Percentiles rank a stretch among this genome's conserved stretches.
phyloP scores from a whole-genome alignment of 2,329 filamentous ascomycete genomes.

The Phialophora expanda region DNA sequence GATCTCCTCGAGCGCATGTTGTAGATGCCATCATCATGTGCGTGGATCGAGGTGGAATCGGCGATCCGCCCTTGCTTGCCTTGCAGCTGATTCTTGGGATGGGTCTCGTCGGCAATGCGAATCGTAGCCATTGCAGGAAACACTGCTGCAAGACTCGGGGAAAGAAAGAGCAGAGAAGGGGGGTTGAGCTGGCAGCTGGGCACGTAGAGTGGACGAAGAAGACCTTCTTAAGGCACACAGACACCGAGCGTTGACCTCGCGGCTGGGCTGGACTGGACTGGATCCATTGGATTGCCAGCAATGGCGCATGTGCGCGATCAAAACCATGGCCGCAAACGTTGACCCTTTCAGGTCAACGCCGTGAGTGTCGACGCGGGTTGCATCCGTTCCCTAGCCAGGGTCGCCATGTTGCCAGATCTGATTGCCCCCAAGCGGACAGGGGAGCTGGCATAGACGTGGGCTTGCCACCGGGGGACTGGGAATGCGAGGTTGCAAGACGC shows the following conservation, averaged over 20 bases:
- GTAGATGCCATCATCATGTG: slow-evolving; percentile 38
- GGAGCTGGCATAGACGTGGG: not conserved
- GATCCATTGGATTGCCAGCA: slow-evolving; percentile 4
- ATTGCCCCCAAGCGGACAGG: not conserved
- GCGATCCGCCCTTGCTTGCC: slow-evolving; percentile 11
- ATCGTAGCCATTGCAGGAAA: slow-evolving; percentile 27
- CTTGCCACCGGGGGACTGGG: not conserved
- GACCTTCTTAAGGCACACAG: slow-evolving; percentile 6
- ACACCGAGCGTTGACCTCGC: not conserved
- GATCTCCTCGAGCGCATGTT: slow-evolving; percentile 34
- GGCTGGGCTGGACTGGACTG: not conserved
- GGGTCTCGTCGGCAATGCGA: slow-evolving; percentile 30
- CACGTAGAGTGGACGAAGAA: not conserved
- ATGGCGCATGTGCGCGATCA: slow-evolving; percentile 10
- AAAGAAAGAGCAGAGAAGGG: not conserved
- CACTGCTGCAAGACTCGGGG: not conserved
- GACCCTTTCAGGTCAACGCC: slow-evolving; percentile 4
- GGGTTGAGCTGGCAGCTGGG: not conserved
- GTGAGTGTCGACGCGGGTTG: not conserved
- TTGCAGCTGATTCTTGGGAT: slow-evolving; percentile 26
- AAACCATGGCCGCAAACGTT: not conserved
- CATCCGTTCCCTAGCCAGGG: not conserved
- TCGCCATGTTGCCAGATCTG: not conserved
- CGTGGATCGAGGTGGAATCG: slow-evolving; percentile 14
- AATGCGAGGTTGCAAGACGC: not conserved